These are phyloP conservation scores for Ceratocystis ficicola DNA, from an alignment of 2,329 filamentous ascomycete species.

Conservation along the genomic window DNA sequence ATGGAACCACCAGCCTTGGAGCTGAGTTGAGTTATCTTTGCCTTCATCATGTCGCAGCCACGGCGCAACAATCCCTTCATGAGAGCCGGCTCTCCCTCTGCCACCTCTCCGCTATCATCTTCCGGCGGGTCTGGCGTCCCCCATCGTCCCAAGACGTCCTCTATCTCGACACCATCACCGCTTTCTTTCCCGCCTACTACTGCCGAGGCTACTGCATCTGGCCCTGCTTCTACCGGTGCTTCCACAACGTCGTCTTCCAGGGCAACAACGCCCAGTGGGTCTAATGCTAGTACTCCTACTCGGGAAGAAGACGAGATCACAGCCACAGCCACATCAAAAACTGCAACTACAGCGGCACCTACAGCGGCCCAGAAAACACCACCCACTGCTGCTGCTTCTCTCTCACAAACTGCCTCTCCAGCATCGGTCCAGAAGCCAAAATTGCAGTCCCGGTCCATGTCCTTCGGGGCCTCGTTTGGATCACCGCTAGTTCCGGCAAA, in stretches of 20 bases:
- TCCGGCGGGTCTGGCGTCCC: conserved; percentile 31
- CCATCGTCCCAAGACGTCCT: conserved; percentile 60
- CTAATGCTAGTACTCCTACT: neutral
- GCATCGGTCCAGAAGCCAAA: conserved; percentile 7
- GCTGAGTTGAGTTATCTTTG: neutral
- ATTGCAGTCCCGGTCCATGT: conserved; percentile 17
- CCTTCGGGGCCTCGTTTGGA: conserved; percentile 34
- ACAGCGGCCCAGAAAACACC: neutral
- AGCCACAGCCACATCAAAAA: neutral
- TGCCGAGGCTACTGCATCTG: neutral
- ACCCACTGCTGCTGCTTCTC: neutral
- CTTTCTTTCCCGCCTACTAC: conserved; percentile 31
- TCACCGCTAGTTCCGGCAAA: conserved; percentile 33
- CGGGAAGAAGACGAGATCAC: neutral
- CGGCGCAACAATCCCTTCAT: conserved; percentile 73
- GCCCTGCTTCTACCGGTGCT: neutral
- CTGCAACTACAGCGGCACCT: neutral
- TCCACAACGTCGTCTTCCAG: neutral
- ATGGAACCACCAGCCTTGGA: conserved; percentile 2
- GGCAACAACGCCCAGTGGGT: neutral
- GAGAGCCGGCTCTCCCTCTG: conserved; percentile 50
- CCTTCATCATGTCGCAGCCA: conserved; percentile 35
- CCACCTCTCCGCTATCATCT: conserved; percentile 12
- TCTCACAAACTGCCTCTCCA: neutral
- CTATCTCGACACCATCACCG: conserved; percentile 52